Conservation (phyloP, 1,284 basidiomycete species). For the Phenoliferia sp. region DNA sequence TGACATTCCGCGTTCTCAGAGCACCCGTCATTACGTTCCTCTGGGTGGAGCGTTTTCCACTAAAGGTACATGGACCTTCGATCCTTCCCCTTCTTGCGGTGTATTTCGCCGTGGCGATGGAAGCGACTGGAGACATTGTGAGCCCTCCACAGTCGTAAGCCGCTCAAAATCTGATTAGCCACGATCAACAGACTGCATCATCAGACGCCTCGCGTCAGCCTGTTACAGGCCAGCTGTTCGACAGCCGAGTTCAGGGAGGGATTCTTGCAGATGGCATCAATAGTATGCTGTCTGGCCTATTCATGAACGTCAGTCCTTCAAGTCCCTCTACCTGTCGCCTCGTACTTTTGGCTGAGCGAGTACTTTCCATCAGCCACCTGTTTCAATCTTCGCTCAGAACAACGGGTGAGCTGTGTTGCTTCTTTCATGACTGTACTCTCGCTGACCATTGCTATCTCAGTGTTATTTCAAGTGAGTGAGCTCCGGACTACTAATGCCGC, state of each 20-base stretch:
- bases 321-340: not conserved
- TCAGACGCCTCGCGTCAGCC: conserved; percentile 68
- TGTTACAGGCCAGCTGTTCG: conserved; percentile 50
- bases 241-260: conserved; percentile 74
- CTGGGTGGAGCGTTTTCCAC: conserved; percentile 67
- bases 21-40: conserved; percentile 74
- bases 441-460: conserved; percentile 44
- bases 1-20: conserved; percentile 47
- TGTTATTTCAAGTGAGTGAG: conserved; percentile 57
- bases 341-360: not conserved
- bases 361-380: conserved; percentile 49
- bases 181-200: conserved; percentile 55
- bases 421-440: not conserved
- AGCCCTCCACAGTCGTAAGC: too few species aligned
- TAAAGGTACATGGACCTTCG: conserved; percentile 70
- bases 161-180: too few species aligned
- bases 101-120: conserved; percentile 65
- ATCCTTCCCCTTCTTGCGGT: conserved; percentile 78
- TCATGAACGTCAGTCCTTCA: conserved; percentile 49
- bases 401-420: conserved; percentile 54
- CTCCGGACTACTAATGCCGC: too few species aligned
- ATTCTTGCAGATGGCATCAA: conserved; percentile 66
- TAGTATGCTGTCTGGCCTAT: conserved; percentile 60
- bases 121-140: conserved; percentile 73
- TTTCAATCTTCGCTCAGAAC: conserved; percentile 78